These are phyloP conservation scores for Gloeopeniophorella convolvens DNA, from an alignment of 768 basidiomycete genomes.

Conservation along the genomic window DNA sequence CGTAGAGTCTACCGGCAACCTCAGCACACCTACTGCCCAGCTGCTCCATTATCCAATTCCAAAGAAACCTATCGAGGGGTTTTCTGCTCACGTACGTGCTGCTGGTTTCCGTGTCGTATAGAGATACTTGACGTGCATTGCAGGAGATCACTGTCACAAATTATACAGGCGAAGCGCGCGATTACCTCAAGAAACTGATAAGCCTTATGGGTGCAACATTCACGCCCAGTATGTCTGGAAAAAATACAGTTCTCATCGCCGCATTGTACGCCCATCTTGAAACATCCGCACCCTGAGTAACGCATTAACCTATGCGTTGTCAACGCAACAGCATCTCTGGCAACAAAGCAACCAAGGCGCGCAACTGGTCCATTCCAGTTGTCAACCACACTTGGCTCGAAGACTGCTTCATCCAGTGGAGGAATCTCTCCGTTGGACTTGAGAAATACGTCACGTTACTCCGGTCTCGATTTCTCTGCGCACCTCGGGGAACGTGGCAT, in stretches of 20 bases:
- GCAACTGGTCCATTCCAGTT: conserved; percentile 75
- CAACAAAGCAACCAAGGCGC: conserved; percentile 65
- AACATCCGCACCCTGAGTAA: neutral
- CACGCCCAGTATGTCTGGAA: conserved; percentile 72
- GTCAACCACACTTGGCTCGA: conserved; percentile 92
- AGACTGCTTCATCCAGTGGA: conserved; percentile 82
- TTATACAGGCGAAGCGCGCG: conserved; percentile 79
- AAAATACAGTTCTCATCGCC: conserved; percentile 77
- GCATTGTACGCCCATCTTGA: conserved; percentile 54
- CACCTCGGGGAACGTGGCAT: conserved; percentile 31
- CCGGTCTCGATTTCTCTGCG: conserved; percentile 56
- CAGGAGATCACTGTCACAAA: conserved; percentile 83
- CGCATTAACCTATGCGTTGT: neutral
- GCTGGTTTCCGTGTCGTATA: neutral
- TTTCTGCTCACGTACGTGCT: conserved; percentile 51
- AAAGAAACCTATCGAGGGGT: conserved; percentile 48
- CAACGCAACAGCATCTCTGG: conserved; percentile 22
- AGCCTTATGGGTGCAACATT: conserved; percentile 69
- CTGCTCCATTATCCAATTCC: conserved; percentile 84
- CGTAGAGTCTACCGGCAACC: conserved; percentile 54
- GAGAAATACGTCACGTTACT: conserved; percentile 70
- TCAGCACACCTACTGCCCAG: conserved; percentile 63
- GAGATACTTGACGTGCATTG: neutral
- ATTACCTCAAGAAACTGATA: conserved; percentile 84
- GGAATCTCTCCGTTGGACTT: conserved; percentile 51